A percentile compares a stretch with the other conserved stretches of the same genome.
Conservation (phyloP, 2,329 filamentous ascomycete genomes). For the Hawksworthiomyces lignivorus region DNA sequence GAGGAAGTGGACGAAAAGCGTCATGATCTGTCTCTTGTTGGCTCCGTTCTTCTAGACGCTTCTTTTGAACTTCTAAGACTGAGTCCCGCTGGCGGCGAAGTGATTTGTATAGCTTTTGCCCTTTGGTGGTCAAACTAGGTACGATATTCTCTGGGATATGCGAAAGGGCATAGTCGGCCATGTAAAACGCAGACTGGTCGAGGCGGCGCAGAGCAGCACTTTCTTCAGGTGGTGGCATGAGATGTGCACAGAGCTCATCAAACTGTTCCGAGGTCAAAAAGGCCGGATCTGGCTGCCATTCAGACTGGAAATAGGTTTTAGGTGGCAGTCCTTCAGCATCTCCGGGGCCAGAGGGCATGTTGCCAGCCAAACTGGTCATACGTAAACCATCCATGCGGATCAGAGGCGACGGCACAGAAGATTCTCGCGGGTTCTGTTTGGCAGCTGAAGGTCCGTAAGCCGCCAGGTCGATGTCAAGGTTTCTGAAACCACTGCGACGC, state of each 20-base stretch:
- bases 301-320: constrained; percentile 14
- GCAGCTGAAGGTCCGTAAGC: constrained; percentile 1
- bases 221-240: constrained; percentile 9
- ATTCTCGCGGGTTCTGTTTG: background rate
- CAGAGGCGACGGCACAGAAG: background rate
- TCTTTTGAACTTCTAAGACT: constrained; percentile 2
- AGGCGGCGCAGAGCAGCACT: constrained; percentile 9
- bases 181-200: constrained; percentile 14
- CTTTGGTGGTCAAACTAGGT: constrained; percentile 9
- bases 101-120: constrained; percentile 12
- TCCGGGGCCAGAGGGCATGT: constrained; percentile 3
- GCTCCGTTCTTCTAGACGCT: background rate
- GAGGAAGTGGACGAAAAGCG: too few species aligned
- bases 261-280: constrained; percentile 12
- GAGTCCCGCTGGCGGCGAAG: constrained; percentile 11
- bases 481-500: constrained; percentile 14
- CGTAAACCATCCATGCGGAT: constrained; percentile 15
- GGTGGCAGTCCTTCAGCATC: background rate
- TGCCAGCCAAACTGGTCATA: constrained; percentile 15
- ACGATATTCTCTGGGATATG: constrained; percentile 1
- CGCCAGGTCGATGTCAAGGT: constrained; percentile 14
- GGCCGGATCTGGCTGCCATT: constrained; percentile 12
- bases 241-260: constrained; percentile 10
- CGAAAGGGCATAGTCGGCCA: constrained; percentile 12
- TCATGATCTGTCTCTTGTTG: too few species aligned